Evolutionary conservation across 2,329 filamentous ascomycete species (phyloP).

Genomic region (Davidsoniella virescens): DNA sequence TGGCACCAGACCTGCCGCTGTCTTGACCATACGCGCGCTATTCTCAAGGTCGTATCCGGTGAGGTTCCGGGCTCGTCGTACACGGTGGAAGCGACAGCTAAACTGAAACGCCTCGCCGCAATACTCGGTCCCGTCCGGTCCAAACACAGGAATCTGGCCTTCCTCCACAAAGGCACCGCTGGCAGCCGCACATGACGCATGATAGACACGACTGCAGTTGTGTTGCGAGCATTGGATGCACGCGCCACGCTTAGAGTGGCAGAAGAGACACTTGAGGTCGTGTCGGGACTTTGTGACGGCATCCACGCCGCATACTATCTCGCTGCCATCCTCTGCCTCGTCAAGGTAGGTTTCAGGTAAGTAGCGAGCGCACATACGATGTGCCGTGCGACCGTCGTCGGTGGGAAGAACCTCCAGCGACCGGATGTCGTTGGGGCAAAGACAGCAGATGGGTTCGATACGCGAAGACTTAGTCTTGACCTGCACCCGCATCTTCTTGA

Average conservation of each 20-base stretch:
- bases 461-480: slow-evolving; percentile 51
- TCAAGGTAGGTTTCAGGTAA: slow-evolving; percentile 85
- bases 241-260: slow-evolving; percentile 82
- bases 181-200: slow-evolving; percentile 83
- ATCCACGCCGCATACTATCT: slow-evolving; percentile 63
- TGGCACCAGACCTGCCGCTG: slow-evolving; percentile 49
- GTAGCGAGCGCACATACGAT: slow-evolving; percentile 77
- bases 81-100: slow-evolving; percentile 83
- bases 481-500: slow-evolving; percentile 56
- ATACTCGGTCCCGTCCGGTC: slow-evolving; percentile 82
- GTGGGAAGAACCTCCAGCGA: slow-evolving; percentile 72
- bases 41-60: slow-evolving; percentile 54
- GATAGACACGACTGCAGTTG: slow-evolving; percentile 86
- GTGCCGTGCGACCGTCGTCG: slow-evolving; percentile 72
- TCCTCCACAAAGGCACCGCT: slow-evolving; percentile 86
- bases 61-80: slow-evolving; percentile 65
- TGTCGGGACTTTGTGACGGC: slow-evolving; percentile 73
- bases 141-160: slow-evolving; percentile 70
- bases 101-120: slow-evolving; percentile 85
- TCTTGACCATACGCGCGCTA: slow-evolving; percentile 49
- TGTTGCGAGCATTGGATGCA: slow-evolving; percentile 94
- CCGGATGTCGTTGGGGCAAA: slow-evolving; percentile 82
- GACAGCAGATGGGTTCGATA: slow-evolving; percentile 64
- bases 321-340: slow-evolving; percentile 44
- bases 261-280: slow-evolving; percentile 88